Conservation (phyloP, 768 basidiomycete genomes). For the Lactarius sp. region DNA sequence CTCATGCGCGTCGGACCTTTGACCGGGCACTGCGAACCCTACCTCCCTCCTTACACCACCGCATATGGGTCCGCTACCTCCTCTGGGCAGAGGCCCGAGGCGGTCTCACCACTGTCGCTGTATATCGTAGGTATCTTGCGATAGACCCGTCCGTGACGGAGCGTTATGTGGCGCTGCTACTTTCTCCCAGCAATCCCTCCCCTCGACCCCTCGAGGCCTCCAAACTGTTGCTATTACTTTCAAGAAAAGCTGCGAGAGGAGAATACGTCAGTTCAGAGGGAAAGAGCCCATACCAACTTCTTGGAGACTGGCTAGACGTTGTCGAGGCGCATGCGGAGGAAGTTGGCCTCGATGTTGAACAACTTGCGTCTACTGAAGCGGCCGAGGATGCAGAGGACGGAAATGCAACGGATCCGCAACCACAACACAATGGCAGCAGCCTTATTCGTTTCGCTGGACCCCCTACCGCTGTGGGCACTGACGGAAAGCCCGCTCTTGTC, state of each 20-base stretch:
- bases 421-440: constrained; percentile 1
- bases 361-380: constrained; percentile 37
- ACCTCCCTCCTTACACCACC: constrained; percentile 84
- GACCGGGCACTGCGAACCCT: constrained; percentile 92
- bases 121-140: constrained; percentile 86
- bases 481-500: constrained; percentile 44
- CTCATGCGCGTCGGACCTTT: constrained; percentile 90
- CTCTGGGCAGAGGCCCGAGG: constrained; percentile 85
- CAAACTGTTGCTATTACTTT: constrained; percentile 80
- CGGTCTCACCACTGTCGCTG: constrained; percentile 67
- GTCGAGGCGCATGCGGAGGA: constrained; percentile 89
- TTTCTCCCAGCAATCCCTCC: constrained; percentile 50
- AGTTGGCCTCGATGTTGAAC: constrained; percentile 82
- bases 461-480: constrained; percentile 46
- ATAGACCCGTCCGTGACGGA: constrained; percentile 81
- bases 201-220: constrained; percentile 89
- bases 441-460: constrained; percentile 71
- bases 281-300: constrained; percentile 92
- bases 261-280: constrained; percentile 85
- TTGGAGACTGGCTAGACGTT: constrained; percentile 88
- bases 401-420: constrained; percentile 41
- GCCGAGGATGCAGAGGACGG: constrained; percentile 46
- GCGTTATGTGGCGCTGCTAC: constrained; percentile 64
- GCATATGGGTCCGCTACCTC: constrained; percentile 91
- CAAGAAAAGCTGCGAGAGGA: constrained; percentile 77